Base-by-base conservation (phyloP, 805 yeast species). In the Cyberlindnera bimundalis region DNA sequence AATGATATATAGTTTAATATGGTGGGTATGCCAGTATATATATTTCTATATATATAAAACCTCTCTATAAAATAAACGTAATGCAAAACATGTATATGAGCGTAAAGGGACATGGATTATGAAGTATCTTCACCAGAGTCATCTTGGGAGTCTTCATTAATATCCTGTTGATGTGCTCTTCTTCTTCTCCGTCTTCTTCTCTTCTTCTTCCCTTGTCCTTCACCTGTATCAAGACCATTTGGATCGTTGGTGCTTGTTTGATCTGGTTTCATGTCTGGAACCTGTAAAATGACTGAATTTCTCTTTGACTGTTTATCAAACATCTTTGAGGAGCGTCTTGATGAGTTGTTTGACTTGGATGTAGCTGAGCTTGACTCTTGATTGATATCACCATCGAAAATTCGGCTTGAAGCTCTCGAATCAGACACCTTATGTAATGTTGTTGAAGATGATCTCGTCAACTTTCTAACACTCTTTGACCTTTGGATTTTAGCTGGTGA, bases 151-250 rank as follows among this genome's bases (percentile, higher is more conserved):
- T 29, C 35, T 15, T 33, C 16, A 4, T 7, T 13, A 6, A 14
- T 27, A 9, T 29, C 26, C 17, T 26, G 21, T 4, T 29, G 20
- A 4, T 24, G 18, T 6, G 12, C 18, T 37, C 31, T 29, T 40
- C 39, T 45, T 37, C 43, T 37, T 45, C 43, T 44, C 32, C 47
- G 40, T 42, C 45, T 42, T 47, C 45, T 47, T 28, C 39, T 42
- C 29, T 33, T 47, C 42, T 37, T 46, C 37, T 37, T 36, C 12
- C 37, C 45, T 17, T 29, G 32, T 5, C 21, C 32, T 17, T 16
- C 21, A 11, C 6, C 9, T 16, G 21, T n/a, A 12, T 6, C 17
- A 15, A n/a, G 32, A 13, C 17, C 32, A 16, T 17, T 8, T 31
- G 34, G 6, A 4, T 19, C 16, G 34, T 20, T 20, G 24, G 16